Evolutionary conservation across 805 yeast genomes (phyloP), one percentile per base, ranked within the genome.

Genomic region (Saturnispora kantuleensis): DNA sequence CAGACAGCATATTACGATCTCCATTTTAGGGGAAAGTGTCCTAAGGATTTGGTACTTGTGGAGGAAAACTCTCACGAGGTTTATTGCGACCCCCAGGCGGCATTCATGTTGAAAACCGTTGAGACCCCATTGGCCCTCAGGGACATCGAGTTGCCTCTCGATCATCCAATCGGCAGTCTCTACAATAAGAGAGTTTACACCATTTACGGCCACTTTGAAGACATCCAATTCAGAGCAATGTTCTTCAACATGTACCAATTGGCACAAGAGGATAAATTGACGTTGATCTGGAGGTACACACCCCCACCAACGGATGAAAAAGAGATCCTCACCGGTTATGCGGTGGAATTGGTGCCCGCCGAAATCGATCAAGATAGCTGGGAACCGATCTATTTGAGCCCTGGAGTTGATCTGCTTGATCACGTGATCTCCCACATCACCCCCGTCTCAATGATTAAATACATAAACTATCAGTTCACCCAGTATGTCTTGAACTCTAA

Each of bases 251-350:
- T 90, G 42, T 71, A 68, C 47, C 71, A 74, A 33, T 77, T 79
- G 46, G 81, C 95, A 0, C 55, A 64, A 12, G 30, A 31, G 5
- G 90, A 84, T 0, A 84, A 84, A 55, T 57, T 88, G 26, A 70
- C 84, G 40, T 83, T 85, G 58, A 74, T 81, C 2, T 76, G 94
- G 82, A 73, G 96, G 52, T 81, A 87, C 53, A 68, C 76, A 10
- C 81, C 83, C 0, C 29, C 31, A 5, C 10, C 26, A 6, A 31
- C 26, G 2, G 16, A 31, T 13, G 53, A 59, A 12, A 44, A 45
- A 10, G 73, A 68, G 37, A 12, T 43, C 0, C 50, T 79, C 7
- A 52, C 70, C 9, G 93, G 90, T 0, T 86, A 77, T 58, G 93
- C 88, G 1, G 79, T 73, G 13, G 82, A 74, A 37, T 57, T 82